Evolutionary conservation across 305 asterid genomes (phyloP).

Genomic region (Caryopteris hybrid): DNA sequence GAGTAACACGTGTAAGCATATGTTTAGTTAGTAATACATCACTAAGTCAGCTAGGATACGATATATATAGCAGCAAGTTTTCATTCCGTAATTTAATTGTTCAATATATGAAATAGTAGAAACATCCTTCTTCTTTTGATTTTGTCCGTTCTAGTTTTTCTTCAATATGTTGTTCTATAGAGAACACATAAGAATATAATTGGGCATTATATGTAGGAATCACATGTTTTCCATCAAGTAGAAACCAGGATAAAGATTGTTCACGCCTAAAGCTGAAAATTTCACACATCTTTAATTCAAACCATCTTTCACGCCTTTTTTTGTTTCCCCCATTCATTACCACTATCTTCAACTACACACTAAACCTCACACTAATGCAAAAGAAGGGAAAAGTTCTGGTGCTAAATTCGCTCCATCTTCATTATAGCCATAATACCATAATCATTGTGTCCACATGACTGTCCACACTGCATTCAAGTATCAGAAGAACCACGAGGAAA

Average conservation of each 20-base stretch:
- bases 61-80: too few species aligned
- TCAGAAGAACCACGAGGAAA: neutral
- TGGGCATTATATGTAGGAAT: neutral
- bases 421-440: neutral
- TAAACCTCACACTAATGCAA: neutral
- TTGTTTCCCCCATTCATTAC: neutral
- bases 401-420: neutral
- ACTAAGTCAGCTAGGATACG: too few species aligned
- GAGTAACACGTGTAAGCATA: too few species aligned
- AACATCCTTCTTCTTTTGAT: too few species aligned
- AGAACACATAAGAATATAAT: too few species aligned
- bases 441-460: neutral
- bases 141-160: too few species aligned
- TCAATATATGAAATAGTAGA: too few species aligned
- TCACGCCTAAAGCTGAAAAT: neutral
- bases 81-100: too few species aligned
- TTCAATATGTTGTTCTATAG: too few species aligned
- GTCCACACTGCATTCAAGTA: neutral
- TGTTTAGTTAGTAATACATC: too few species aligned
- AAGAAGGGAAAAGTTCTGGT: neutral
- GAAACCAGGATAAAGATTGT: neutral
- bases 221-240: neutral
- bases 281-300: neutral
- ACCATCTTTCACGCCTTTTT: neutral
- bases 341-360: neutral